These are phyloP conservation scores for Colletotrichum truncatum DNA, from an alignment of 2,329 filamentous ascomycete genomes.

Conservation along the genomic window DNA sequence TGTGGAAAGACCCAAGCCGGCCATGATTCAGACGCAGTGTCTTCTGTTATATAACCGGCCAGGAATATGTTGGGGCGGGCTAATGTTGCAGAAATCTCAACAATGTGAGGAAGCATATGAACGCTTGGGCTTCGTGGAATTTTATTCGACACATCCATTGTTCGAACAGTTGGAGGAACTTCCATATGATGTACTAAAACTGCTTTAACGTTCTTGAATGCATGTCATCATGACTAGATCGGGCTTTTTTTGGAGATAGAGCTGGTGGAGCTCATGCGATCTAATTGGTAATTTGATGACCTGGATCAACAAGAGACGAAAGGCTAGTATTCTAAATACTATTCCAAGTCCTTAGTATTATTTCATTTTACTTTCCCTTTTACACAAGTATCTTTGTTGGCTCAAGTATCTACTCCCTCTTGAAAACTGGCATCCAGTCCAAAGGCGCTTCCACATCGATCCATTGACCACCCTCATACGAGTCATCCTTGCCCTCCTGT, in stretches of 20 bases:
- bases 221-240: too few relatives aligned
- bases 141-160: neutral
- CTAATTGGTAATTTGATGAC: too few relatives aligned
- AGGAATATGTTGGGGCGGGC: neutral
- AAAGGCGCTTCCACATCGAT: constrained; percentile 28
- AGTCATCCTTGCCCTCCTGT: constrained; percentile 4
- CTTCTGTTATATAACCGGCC: neutral
- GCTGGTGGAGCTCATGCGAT: too few relatives aligned
- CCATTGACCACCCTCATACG: constrained; percentile 21
- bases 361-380: neutral
- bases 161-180: neutral
- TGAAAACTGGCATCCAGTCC: constrained; percentile 32
- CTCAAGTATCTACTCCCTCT: neutral
- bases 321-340: too few relatives aligned
- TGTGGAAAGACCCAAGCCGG: neutral
- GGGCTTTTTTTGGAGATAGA: too few relatives aligned
- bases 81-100: neutral
- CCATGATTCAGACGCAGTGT: neutral
- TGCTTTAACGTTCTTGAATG: too few relatives aligned
- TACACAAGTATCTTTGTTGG: neutral
- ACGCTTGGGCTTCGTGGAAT: neutral
- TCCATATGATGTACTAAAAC: neutral
- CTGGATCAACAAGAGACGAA: too few relatives aligned
- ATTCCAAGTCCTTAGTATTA: too few relatives aligned
- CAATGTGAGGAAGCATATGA: neutral